Percentiles rank a stretch among this genome's conserved stretches.
These are phyloP conservation scores for Cercospora sojina DNA, from an alignment of 2,329 filamentous ascomycete species.

Conservation along the genomic window DNA sequence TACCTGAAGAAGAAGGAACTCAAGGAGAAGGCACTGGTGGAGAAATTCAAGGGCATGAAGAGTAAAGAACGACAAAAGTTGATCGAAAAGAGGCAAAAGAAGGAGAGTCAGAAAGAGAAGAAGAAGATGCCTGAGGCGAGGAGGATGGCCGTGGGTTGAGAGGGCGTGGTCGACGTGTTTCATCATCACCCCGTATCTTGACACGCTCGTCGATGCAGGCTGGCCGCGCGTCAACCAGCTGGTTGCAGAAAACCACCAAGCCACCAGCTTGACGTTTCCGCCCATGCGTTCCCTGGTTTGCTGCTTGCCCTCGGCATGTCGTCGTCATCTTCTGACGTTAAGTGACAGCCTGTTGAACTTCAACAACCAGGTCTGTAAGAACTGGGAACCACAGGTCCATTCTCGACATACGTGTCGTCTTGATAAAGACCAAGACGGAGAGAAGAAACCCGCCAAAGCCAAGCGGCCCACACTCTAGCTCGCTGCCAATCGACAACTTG, in stretches of 20 bases:
- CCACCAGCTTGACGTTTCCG: neutral
- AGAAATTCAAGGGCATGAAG: slow-evolving; percentile 80
- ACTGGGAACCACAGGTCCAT: neutral
- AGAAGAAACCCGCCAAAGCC: neutral
- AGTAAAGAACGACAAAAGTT: slow-evolving; percentile 78
- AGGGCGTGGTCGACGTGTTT: neutral
- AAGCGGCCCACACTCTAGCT: neutral
- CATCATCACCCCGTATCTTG: neutral
- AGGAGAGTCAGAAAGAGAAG: slow-evolving; percentile 80
- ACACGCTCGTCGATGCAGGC: neutral
- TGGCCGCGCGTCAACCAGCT: neutral
- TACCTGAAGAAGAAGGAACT: slow-evolving; percentile 88
- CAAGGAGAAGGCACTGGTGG: slow-evolving; percentile 78
- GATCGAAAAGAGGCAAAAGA: slow-evolving; percentile 86
- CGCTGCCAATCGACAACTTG: neutral
- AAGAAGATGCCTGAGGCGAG: slow-evolving; percentile 54
- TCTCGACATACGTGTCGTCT: neutral
- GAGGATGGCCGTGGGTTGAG: slow-evolving; percentile 26
- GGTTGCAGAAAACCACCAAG: neutral
- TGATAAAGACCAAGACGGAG: neutral
- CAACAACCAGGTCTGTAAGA: neutral
- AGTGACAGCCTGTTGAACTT: neutral
- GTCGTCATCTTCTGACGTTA: neutral
- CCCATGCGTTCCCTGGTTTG: neutral
- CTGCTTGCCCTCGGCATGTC: neutral